phyloP scores from a whole-genome alignment of 2,329 filamentous ascomycete species.

The Stachybotrys echinatus region DNA sequence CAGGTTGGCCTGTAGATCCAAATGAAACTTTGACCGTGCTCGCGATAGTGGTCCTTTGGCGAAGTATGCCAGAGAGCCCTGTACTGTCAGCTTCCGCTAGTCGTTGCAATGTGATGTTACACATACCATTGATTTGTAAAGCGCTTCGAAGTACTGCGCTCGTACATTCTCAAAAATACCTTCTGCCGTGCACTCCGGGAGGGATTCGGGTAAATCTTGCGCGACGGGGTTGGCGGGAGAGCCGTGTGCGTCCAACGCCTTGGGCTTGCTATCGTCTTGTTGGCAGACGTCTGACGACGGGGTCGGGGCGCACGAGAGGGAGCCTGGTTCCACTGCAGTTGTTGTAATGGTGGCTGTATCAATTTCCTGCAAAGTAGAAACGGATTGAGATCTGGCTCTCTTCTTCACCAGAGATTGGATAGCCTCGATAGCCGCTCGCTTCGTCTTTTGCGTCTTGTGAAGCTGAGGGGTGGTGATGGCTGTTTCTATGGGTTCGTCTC shows the following conservation, averaged over 20 bases:
- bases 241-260: background rate
- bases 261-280: background rate
- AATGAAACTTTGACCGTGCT: slow-evolving; percentile 64
- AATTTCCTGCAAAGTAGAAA: slow-evolving; percentile 26
- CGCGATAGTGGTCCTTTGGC: slow-evolving; percentile 76
- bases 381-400: slow-evolving; percentile 38
- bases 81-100: slow-evolving; percentile 17
- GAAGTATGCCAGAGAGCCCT: slow-evolving; percentile 78
- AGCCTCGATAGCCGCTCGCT: slow-evolving; percentile 56
- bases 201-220: background rate
- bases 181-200: slow-evolving; percentile 29
- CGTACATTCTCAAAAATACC: slow-evolving; percentile 55
- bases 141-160: slow-evolving; percentile 51
- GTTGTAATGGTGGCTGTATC: background rate
- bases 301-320: background rate
- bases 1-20: slow-evolving; percentile 54
- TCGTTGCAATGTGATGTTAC: slow-evolving; percentile 16
- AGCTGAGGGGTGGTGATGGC: slow-evolving; percentile 37
- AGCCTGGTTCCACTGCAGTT: background rate
- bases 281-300: background rate
- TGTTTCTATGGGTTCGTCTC: slow-evolving; percentile 11
- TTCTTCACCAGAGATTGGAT: slow-evolving; percentile 57
- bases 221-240: background rate
- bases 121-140: slow-evolving; percentile 59
- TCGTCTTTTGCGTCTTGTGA: slow-evolving; percentile 47